Evolutionary conservation across 2,329 filamentous ascomycete species (phyloP), one percentile per base, ranked within the genome.

Genomic region (Sclerotinia minor): DNA sequence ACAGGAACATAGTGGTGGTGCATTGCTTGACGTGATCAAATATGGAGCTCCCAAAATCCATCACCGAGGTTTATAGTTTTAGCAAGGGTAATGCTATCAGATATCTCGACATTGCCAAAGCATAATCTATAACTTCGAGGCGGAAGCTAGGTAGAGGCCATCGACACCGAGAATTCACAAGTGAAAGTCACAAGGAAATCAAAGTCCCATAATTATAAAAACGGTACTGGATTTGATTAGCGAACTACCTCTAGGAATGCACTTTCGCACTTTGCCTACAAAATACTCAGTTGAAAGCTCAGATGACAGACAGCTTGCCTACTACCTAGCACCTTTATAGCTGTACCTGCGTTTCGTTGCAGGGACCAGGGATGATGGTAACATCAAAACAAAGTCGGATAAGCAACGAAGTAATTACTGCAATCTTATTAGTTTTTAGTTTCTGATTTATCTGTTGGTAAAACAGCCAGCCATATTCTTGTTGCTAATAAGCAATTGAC

Each of bases 291-390:
- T 29, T 47, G 19, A 35, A 9, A 60, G n/a, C 29, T 54, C 35
- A 60, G 57, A 47, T 47, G 41, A 50, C 29, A 29, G 58, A 49
- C 21, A 38, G 53, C 53, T 59, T 35, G 45, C 57, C 32, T 35
- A 35, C 35, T 24, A 5, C 38, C 38, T 41, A 41, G 38, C 29
- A 44, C 21, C 32, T 38, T 29, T 54, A 29, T 29, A 8, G 13
- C 32, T 54, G 64, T 66, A 66, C 64, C 44, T 60, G 54, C 64
- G 41, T 66, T 66, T 11, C 7, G 41, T 54, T 54, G 45, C 61
- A 64, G 26, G 61, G 61, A 54, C 49, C 49, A 64, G 64, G 64
- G n/a, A 44, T 59, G 6, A 65, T 49, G n/a, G n/a, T 41, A 9
- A 49, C 19, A 65, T 35, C 21, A 58, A 49, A 54, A 65, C 54